Evolutionary conservation across 2,329 filamentous ascomycete species (phyloP), one percentile per base, ranked within the genome.

Genomic region (Scedosporium boydii): DNA sequence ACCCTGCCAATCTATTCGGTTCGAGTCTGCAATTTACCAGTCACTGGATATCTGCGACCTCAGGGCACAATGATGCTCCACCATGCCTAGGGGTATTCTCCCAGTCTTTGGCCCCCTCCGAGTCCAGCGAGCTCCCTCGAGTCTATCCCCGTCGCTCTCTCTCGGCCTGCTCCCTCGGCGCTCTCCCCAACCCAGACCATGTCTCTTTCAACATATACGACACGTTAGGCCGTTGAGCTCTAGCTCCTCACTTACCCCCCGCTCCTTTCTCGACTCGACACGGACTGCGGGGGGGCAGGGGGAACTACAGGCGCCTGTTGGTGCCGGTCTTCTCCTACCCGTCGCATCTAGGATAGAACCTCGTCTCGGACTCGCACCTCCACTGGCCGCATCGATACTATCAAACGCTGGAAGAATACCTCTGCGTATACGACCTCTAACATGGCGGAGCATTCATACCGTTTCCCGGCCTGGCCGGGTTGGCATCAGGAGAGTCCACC

Each of bases 31-130:
- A 23, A 27, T 14, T 55, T 23, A 10, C 27, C 16, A 34, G n/a
- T 6, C 18, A 29, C 23, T 55, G 44, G 44, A 38, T 42, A 14
- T 42, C 38, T 59, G 5, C 21, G 14, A 42, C 60, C 23, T 48
- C 34, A 27, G 60, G 60, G 42, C 60, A 62, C 34, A 53, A 62
- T 62, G 60, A 56, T 62, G 60, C 41, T 62, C 60, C 60, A 58
- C 46, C 34, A 62, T 62, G 60, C 51, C 60, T 62, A 62, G 60
- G 60, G 60, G 60, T 58, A 62, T 57, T 42, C 51, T 62, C 60
- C 60, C 60, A 62, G 60, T 62, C 60, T 42, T 62, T 21, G 59
- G 51, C 51, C 51, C 59, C 42, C 44, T 46, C 41, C 60, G 60
- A 62, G 60, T 57, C 51, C 51, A 56, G 51, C 53, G 51, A 62